Base-by-base conservation (phyloP, 129 eudicot species). In the Centella asiatica region DNA sequence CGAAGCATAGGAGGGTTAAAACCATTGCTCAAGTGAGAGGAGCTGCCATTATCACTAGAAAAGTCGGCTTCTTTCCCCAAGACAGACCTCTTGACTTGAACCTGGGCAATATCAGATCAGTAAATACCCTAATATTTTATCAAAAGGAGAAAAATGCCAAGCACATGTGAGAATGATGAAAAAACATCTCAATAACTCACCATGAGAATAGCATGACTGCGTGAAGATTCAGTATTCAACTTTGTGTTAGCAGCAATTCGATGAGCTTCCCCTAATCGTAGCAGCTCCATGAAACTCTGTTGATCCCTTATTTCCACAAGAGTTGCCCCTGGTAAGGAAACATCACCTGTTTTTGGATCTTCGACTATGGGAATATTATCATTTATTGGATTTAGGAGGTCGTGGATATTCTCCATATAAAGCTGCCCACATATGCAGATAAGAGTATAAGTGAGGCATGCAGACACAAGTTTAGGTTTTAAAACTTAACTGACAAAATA, bases 141-240 rank as follows among this genome's bases (percentile, higher is more conserved):
- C 25, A 46, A 11, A 29, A 25, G 57, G 25, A 9, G 51, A 40
- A 32, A 42, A 50, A 57, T 49, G 29, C 19, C 64, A 54, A 34
- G 28, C 17, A 42, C 14, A 10, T 5, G 18, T 37, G 44, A 46
- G 27, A 11, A 60, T 45, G 5, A 40, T 10, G 8, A 37, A 29
- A 64, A 11, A 28, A 67, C 14, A 51, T n/a, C 5, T 53, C 47
- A 26, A 44, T 44, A 20, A 60, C 34, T 78, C 79, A 93, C 99
- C 99, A 93, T 85, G 56, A 93, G 81, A 54, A 93, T 84, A 42
- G 99, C 99, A 85, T 93, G 99, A 80, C 99, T 93, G 26, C 99
- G 95, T 42, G 99, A 93, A 72, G 99, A 93, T 76, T 93, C 99
- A n/a, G 99, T 88, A 73, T 93, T 93, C 52, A 93, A 76, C 73